Conservation (phyloP, 208 protist genomes). For the Tritrichomonas foetus region DNA sequence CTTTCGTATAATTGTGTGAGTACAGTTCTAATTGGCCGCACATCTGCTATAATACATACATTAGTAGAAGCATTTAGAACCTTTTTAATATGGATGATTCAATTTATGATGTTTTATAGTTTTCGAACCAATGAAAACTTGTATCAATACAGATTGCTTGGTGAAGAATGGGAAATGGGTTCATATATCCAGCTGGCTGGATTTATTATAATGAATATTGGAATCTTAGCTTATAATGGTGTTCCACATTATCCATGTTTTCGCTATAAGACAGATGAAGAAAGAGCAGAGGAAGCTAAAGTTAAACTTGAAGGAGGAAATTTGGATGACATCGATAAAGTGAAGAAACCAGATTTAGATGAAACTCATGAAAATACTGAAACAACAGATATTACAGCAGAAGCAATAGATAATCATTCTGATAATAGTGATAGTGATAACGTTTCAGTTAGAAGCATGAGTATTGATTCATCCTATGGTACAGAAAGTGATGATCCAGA, state of each 20-base stretch:
- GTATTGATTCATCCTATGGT: too few species aligned
- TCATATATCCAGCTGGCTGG: background rate
- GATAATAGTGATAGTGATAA: too few species aligned
- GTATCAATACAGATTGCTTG: background rate
- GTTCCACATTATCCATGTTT: background rate
- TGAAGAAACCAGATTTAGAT: too few species aligned
- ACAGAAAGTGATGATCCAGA: too few species aligned
- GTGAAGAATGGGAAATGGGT: background rate
- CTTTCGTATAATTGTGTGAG: too few species aligned
- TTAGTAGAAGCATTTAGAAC: background rate
- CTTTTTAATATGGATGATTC: background rate
- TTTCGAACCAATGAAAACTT: background rate
- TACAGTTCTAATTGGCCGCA: background rate
- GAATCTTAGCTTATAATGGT: background rate
- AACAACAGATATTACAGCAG: too few species aligned
- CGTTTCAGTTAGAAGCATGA: too few species aligned
- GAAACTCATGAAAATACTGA: too few species aligned
- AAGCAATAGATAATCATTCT: too few species aligned
- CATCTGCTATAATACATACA: background rate
- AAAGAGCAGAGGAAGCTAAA: too few species aligned
- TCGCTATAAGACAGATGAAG: background rate
- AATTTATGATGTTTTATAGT: background rate
- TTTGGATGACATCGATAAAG: too few species aligned
- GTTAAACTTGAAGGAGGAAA: too few species aligned
- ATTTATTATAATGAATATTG: background rate